A percentile compares a stretch with the other conserved stretches of the same genome.
Evolutionary conservation across 2,329 filamentous ascomycete species (phyloP).

Genomic region (Tolypocladium paradoxum): DNA sequence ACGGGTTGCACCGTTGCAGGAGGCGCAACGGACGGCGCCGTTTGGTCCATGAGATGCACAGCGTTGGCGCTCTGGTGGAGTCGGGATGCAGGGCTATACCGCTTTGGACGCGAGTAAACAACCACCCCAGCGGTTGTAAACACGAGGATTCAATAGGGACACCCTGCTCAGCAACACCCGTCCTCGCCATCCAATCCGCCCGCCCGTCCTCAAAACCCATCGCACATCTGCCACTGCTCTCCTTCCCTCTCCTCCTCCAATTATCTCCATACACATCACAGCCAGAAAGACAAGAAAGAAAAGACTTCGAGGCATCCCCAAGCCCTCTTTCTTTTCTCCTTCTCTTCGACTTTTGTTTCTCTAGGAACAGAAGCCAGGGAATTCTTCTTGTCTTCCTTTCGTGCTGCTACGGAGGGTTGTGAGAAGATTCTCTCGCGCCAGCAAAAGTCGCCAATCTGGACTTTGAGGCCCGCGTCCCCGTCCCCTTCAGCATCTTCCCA

Average conservation of each 20-base stretch:
- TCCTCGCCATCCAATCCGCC: conserved; percentile 15
- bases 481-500: conserved; percentile 99
- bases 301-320: conserved; percentile 23
- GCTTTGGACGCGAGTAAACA: conserved; percentile 15
- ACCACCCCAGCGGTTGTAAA: conserved; percentile 10
- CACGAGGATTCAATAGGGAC: conserved; percentile 11
- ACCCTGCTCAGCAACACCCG: conserved; percentile 11
- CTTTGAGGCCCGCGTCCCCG: conserved; percentile 98
- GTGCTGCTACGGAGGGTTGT: conserved; percentile 46
- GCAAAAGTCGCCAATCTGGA: conserved; percentile 92
- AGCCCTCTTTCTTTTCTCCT: conserved; percentile 21
- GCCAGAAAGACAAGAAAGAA: conserved; percentile 19
- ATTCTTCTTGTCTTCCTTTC: conserved; percentile 61
- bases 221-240: conserved; percentile 19
- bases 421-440: conserved; percentile 59
- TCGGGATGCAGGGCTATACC: conserved; percentile 11
- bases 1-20: background rate
- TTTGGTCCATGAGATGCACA: conserved; percentile 6
- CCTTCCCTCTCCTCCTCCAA: conserved; percentile 23
- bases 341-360: conserved; percentile 41
- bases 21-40: background rate
- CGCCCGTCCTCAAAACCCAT: conserved; percentile 29
- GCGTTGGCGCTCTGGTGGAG: conserved; percentile 7
- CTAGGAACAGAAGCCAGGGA: conserved; percentile 52
- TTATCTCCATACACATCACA: conserved; percentile 25